Base-by-base conservation (phyloP, 78 protist genomes). In the Tieghemostelium lacteum region DNA sequence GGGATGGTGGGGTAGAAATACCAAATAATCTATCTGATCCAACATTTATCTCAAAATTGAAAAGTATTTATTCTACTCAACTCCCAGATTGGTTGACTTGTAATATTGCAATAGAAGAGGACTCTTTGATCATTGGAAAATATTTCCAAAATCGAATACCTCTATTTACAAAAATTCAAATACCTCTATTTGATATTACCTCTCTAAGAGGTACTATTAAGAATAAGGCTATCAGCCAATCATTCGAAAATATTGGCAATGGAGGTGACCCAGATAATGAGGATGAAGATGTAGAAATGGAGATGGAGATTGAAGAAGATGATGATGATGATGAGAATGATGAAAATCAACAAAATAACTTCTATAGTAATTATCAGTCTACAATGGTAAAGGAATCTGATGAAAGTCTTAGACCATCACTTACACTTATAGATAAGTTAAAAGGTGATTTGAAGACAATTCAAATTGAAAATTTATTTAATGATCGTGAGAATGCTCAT, bases 1-100 rank as follows among this genome's bases (percentile, higher is more conserved):
- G 91, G 91, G 57, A 83, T 42, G 76, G 91, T 19, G 91, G 91
- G 0, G 66, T 69, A 24, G 71, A 69, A 29, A 26, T 83, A 26
- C 91, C 91, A 26, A 33, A 0, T 14, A 60, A 83, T 26, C 22
- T 83, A 3, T 49, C n/a, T 14, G 67, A 83, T 64, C 45, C 39
- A 10, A 4, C 52, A n/a, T 83, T 55, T 36, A 37, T 22, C 22
- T 20, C 19, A 6, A 49, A 83, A 24, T 42, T 83, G 3, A 69
- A 73, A 29, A 42, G 31, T 31, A 24, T 83, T 6, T 83, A 83
- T 33, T n/a, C 57, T 58, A 52, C 49, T 14, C 65, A 60, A 10
- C 28, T 83, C 10, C 91, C 91, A 8, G 34, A 36, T 0, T 83
- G 91, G 91, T 19, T 37, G 19, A 37, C 67, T 17, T 55, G 72